Percentiles rank a stretch among this genome's conserved stretches.
Evolutionary conservation across 2,329 filamentous ascomycete species (phyloP).

Genomic region (Fusarium paranaense): DNA sequence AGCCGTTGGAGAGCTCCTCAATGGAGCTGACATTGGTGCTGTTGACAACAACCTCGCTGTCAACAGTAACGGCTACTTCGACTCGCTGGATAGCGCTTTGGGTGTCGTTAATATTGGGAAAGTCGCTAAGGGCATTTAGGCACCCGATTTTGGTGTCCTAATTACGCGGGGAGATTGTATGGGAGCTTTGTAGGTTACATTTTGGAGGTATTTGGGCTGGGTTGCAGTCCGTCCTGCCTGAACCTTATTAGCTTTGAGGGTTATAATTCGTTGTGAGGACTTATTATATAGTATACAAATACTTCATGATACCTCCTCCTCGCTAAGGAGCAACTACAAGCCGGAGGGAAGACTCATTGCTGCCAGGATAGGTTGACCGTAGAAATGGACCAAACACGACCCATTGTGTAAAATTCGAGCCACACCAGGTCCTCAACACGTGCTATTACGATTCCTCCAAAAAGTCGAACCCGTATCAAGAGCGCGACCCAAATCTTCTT

Average conservation of each 20-base stretch:
- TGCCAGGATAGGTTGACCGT: neutral
- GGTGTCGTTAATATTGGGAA: slow-evolving; percentile 3
- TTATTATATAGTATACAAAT: neutral
- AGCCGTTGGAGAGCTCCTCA: slow-evolving; percentile 8
- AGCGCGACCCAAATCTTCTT: neutral
- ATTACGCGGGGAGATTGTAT: neutral
- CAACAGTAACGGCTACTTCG: slow-evolving; percentile 15
- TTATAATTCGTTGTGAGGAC: neutral
- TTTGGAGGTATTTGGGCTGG: neutral
- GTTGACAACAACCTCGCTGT: slow-evolving; percentile 9
- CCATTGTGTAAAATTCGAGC: neutral
- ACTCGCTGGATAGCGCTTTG: slow-evolving; percentile 5
- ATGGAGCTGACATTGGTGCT: slow-evolving; percentile 1
- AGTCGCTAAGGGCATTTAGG: neutral
- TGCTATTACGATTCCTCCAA: neutral
- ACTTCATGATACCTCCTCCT: neutral
- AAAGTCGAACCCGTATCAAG: neutral
- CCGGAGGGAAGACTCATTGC: neutral
- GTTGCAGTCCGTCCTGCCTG: neutral
- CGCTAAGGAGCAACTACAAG: neutral
- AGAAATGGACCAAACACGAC: neutral
- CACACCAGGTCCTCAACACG: neutral
- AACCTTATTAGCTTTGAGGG: neutral
- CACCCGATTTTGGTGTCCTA: neutral
- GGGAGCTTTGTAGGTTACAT: neutral